These are phyloP conservation scores for Botrytis medusae DNA, from an alignment of 2,329 filamentous ascomycete genomes.

Conservation along the genomic window DNA sequence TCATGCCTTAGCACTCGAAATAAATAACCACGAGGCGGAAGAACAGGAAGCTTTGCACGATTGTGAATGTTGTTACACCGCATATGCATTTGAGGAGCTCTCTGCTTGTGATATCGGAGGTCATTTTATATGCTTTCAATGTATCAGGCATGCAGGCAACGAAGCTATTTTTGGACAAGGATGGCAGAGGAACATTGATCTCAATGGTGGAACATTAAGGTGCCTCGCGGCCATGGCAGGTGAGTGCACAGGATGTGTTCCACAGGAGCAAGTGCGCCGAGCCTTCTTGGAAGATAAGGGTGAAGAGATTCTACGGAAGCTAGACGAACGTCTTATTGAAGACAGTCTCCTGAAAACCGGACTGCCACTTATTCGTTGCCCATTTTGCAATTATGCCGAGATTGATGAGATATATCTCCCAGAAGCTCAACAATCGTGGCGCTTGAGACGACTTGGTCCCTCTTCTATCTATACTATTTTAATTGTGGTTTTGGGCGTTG, in stretches of 20 bases:
- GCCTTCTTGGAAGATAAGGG: conserved; percentile 70
- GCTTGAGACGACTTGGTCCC: conserved; percentile 52
- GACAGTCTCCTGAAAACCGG: conserved; percentile 72
- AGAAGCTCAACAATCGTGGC: conserved; percentile 53
- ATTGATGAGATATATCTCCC: conserved; percentile 74
- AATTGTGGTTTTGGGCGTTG: conserved; percentile 53
- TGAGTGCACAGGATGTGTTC: conserved; percentile 74
- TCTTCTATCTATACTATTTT: conserved; percentile 39
- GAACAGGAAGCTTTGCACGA: conserved; percentile 59
- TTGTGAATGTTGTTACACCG: conserved; percentile 76
- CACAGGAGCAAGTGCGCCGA: conserved; percentile 65
- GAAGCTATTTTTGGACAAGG: conserved; percentile 93
- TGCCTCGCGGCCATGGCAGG: conserved; percentile 75
- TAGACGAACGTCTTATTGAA: conserved; percentile 77
- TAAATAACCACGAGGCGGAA: conserved; percentile 62
- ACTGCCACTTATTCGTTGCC: conserved; percentile 77
- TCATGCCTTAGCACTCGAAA: conserved; percentile 50
- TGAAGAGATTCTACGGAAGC: conserved; percentile 67
- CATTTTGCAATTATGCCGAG: conserved; percentile 90
- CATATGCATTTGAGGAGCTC: conserved; percentile 70
- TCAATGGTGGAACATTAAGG: conserved; percentile 69
- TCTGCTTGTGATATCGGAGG: conserved; percentile 64
- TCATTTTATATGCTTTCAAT: conserved; percentile 78
- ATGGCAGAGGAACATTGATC: conserved; percentile 78
- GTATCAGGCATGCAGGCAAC: conserved; percentile 76